Evolutionary conservation across 2,329 filamentous ascomycete species (phyloP).

Genomic region (Dactylellina leptospora): DNA sequence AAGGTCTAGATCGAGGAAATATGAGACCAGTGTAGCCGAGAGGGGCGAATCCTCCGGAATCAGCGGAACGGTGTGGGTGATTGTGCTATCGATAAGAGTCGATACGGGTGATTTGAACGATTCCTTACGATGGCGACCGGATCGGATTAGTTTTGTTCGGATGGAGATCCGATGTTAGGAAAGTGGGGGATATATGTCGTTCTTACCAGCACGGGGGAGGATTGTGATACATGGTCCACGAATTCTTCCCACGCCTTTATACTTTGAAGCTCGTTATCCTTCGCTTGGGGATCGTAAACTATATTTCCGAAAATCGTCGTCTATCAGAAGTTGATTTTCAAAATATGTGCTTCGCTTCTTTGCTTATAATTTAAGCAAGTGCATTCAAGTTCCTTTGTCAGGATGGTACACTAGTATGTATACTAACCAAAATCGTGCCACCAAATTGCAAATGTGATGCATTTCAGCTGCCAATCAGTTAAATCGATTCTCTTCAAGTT

Average conservation of each 20-base stretch:
- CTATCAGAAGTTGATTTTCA: not conserved
- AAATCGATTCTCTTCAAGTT: constrained; percentile 2
- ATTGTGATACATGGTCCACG: constrained; percentile 28
- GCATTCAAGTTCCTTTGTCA: too few relatives aligned
- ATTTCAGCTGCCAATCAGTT: constrained; percentile 28
- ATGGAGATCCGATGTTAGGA: not conserved
- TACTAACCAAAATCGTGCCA: constrained; percentile 51
- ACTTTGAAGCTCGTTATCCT: constrained; percentile 42
- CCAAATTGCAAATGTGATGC: constrained; percentile 41
- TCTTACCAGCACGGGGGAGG: constrained; percentile 22
- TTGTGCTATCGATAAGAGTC: constrained; percentile 31
- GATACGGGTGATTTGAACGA: constrained; percentile 37
- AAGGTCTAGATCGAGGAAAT: constrained; percentile 45
- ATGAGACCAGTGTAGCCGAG: constrained; percentile 10
- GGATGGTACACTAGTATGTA: too few relatives aligned
- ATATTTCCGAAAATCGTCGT: not conserved
- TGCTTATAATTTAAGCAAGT: too few relatives aligned
- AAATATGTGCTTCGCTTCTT: too few relatives aligned
- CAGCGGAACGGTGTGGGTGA: constrained; percentile 17
- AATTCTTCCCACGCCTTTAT: constrained; percentile 40
- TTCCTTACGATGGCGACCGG: constrained; percentile 7
- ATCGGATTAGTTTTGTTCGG: not conserved
- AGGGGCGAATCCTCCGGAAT: not conserved
- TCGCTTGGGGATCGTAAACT: constrained; percentile 38
- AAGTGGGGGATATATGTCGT: too few relatives aligned